Evolutionary conservation across 805 yeast species (phyloP).

Genomic region (Spathaspora arborariae): DNA sequence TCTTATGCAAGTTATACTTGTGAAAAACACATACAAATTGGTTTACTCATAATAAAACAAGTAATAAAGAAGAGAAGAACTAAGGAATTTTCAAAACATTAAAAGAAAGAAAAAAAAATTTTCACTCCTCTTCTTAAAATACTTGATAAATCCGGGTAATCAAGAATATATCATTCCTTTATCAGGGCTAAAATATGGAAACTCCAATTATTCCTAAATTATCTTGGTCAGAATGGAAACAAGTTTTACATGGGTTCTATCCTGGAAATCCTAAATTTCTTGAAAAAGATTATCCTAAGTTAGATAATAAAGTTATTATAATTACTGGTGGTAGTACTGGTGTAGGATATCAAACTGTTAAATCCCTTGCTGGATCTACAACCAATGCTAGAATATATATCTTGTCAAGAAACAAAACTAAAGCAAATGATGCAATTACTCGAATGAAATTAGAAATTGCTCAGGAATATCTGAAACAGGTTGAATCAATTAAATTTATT

Average conservation of each 20-base stretch:
- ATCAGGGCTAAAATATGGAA: not conserved
- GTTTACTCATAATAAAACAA: not conserved
- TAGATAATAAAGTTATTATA: constrained; percentile 32
- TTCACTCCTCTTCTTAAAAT: not conserved
- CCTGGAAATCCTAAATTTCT: constrained; percentile 6
- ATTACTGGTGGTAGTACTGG: constrained; percentile 40
- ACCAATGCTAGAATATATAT: constrained; percentile 31
- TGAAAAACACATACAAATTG: not conserved
- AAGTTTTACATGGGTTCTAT: constrained; percentile 4
- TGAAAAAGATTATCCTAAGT: constrained; percentile 20
- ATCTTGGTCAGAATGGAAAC: constrained; percentile 4
- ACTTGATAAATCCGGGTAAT: not conserved
- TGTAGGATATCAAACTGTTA: constrained; percentile 24
- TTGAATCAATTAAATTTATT: constrained; percentile 13
- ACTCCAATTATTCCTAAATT: not conserved
- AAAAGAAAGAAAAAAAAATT: not conserved
- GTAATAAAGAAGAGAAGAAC: not conserved
- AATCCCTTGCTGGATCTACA: constrained; percentile 20
- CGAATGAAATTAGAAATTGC: constrained; percentile 18
- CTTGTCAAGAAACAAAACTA: constrained; percentile 30
- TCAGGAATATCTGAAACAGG: constrained; percentile 8
- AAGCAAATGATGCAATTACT: constrained; percentile 23
- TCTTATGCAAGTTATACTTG: not conserved
- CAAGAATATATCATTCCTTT: not conserved
- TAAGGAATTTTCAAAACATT: not conserved